These are phyloP conservation scores for Rugonectria rugulosa DNA, from an alignment of 2,329 filamentous ascomycete species.

Conservation along the genomic window DNA sequence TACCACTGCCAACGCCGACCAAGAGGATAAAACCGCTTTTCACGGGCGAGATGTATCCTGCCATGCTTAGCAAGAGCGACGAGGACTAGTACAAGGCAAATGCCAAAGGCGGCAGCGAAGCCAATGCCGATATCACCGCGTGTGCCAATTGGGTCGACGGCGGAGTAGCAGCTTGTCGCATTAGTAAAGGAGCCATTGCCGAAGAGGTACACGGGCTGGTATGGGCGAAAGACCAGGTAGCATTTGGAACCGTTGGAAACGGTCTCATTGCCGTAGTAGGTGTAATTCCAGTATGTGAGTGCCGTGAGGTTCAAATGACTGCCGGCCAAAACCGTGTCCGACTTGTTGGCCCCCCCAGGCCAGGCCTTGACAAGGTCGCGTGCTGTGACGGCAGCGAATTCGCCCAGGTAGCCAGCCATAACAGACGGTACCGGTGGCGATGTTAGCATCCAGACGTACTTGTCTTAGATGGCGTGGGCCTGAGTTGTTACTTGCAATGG, in stretches of 20 bases:
- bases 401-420: neutral
- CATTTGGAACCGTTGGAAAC: constrained; percentile 77
- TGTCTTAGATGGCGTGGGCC: neutral
- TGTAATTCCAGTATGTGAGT: constrained; percentile 73
- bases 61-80: constrained; percentile 72
- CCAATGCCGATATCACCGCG: constrained; percentile 69
- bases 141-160: constrained; percentile 65
- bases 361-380: neutral
- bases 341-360: neutral
- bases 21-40: constrained; percentile 73
- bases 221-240: constrained; percentile 69
- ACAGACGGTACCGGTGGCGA: neutral
- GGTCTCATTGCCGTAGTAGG: constrained; percentile 74
- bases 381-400: neutral
- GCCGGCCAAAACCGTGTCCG: constrained; percentile 37
- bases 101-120: constrained; percentile 66
- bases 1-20: constrained; percentile 84
- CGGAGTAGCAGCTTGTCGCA: constrained; percentile 73
- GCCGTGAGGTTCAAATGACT: constrained; percentile 75
- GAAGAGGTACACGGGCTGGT: constrained; percentile 65
- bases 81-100: constrained; percentile 69
- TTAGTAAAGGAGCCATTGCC: constrained; percentile 77
- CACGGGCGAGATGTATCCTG: constrained; percentile 64
- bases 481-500: neutral
- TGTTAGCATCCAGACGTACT: neutral